Conservation (phyloP, 2,329 filamentous ascomycete genomes). For the Alternaria conjuncta region DNA sequence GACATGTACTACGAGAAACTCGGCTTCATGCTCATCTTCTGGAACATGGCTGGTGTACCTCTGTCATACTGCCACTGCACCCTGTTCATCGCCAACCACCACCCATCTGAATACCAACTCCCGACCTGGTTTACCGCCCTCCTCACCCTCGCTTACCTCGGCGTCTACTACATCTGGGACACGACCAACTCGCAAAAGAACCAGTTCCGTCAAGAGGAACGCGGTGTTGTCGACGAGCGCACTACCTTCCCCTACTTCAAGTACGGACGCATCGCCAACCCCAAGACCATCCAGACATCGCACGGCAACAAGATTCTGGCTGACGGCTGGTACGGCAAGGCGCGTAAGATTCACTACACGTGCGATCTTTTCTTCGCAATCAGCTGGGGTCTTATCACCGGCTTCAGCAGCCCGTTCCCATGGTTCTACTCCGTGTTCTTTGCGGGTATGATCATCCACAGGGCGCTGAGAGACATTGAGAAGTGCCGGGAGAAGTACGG, state of each 20-base stretch:
- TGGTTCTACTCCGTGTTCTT: conserved; percentile 93
- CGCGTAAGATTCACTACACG: conserved; percentile 81
- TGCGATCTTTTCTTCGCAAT: conserved; percentile 81
- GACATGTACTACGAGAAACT: conserved; percentile 98
- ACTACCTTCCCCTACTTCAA: conserved; percentile 90
- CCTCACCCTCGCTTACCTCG: conserved; percentile 75
- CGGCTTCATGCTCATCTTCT: conserved; percentile 98
- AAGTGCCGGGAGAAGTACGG: conserved; percentile 80
- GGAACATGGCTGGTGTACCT: conserved; percentile 91
- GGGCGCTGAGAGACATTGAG: conserved; percentile 76
- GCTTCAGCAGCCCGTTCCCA: conserved; percentile 80
- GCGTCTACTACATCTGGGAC: conserved; percentile 91
- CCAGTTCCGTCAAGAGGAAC: conserved; percentile 81
- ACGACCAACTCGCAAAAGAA: conserved; percentile 94
- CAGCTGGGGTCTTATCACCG: conserved; percentile 80
- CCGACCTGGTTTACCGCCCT: conserved; percentile 69
- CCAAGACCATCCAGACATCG: conserved; percentile 75
- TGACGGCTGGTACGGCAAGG: conserved; percentile 79
- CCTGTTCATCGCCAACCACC: conserved; percentile 84
- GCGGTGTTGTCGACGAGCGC: conserved; percentile 70
- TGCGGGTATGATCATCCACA: conserved; percentile 77
- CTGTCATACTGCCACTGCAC: conserved; percentile 94
- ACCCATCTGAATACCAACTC: conserved; percentile 78
- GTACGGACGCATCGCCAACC: conserved; percentile 83
- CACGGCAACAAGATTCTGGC: conserved; percentile 78